Conservation (phyloP, 495 filamentous ascomycete genomes). For the Apiosordaria backusii region DNA sequence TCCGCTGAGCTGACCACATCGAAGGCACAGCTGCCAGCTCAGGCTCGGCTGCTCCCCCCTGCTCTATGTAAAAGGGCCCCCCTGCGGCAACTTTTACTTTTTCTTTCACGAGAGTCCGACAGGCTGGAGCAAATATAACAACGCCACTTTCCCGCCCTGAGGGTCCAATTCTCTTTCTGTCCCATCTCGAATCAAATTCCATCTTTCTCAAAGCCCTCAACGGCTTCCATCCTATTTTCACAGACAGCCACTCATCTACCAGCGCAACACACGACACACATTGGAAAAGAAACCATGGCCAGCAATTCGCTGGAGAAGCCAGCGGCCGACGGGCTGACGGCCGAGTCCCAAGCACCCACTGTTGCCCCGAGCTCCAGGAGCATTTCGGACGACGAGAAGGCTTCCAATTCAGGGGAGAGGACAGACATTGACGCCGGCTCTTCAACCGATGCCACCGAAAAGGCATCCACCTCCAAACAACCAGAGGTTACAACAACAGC, state of each 20-base stretch:
- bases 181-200: not conserved
- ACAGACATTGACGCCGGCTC: conserved; percentile 17
- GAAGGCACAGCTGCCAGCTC: not conserved
- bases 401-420: conserved; percentile 13
- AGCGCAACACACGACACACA: not conserved
- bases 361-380: conserved; percentile 31
- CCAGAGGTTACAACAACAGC: not conserved
- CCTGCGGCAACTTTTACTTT: not conserved
- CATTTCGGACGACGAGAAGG: conserved; percentile 31
- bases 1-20: not conserved
- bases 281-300: conserved; percentile 15
- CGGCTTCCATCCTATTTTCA: no score
- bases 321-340: not conserved
- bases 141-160: not conserved
- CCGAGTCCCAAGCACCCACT: conserved; percentile 31
- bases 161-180: not conserved
- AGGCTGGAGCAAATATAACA: not conserved
- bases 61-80: not conserved
- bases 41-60: not conserved
- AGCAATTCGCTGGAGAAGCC: conserved; percentile 15
- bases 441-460: conserved; percentile 2
- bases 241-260: not conserved
- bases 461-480: not conserved
- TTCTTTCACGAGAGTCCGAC: not conserved
- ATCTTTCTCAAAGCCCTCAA: no score